Evolutionary conservation across 1,284 basidiomycete species (phyloP).

Genomic region (Apiotrichum gracile): DNA sequence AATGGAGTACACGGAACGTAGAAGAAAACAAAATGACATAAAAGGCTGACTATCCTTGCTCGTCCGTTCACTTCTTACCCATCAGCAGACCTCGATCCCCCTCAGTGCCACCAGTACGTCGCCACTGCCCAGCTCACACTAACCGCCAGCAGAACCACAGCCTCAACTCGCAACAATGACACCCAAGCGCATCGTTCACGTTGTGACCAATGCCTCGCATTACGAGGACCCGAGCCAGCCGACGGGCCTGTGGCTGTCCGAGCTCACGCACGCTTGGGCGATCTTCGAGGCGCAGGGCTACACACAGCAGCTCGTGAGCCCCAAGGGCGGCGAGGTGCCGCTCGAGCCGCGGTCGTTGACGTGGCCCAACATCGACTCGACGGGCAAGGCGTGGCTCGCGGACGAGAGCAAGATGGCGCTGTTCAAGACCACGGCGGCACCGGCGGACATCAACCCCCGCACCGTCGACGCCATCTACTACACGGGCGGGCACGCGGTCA

Average conservation of each 20-base stretch:
- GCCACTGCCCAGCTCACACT: no score
- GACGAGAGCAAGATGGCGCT: not conserved
- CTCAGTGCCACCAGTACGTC: no score
- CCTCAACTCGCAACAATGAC: no score
- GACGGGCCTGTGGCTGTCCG: conserved; percentile 6
- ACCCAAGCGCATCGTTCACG: conserved; percentile 4
- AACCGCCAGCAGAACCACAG: no score
- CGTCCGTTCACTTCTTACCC: no score
- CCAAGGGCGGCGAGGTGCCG: conserved; percentile 1
- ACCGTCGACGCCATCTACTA: conserved; percentile 9
- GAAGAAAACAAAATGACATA: no score
- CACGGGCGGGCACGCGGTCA: conserved; percentile 11
- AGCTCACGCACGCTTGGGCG: conserved; percentile 4
- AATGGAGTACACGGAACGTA: no score
- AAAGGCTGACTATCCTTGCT: no score
- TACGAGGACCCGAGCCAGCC: not conserved
- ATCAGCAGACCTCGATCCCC: no score
- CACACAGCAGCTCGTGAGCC: not conserved
- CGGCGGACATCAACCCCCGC: not conserved
- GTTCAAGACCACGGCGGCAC: not conserved
- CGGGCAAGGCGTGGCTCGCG: conserved; percentile 1
- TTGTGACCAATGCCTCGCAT: conserved; percentile 4
- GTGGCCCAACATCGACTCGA: not conserved
- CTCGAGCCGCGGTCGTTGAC: conserved; percentile 1
- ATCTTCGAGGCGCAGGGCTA: not conserved